Evolutionary conservation across 345 rosid genomes (phyloP).

Genomic region (Populus davidiana): DNA sequence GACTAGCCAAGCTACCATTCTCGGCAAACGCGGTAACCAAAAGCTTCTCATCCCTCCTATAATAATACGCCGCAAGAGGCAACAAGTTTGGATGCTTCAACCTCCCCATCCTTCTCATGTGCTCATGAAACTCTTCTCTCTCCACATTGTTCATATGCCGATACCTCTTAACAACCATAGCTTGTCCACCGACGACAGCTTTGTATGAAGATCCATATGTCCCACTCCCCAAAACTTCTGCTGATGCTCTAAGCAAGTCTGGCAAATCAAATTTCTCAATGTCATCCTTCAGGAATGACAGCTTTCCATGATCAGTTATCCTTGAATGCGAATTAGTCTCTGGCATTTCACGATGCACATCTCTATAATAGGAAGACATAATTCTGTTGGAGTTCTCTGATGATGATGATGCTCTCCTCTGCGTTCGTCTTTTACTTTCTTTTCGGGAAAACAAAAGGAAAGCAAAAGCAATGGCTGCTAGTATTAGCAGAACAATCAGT

Average conservation of each 20-base stretch:
- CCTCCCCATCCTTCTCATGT: slow-evolving; percentile 60
- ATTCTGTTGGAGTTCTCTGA: slow-evolving; percentile 21
- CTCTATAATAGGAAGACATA: background rate
- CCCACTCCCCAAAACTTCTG: slow-evolving; percentile 82
- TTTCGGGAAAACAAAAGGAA: slow-evolving; percentile 18
- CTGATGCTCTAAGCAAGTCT: slow-evolving; percentile 67
- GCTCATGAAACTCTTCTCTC: slow-evolving; percentile 67
- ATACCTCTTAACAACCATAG: slow-evolving; percentile 74
- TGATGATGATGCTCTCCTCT: background rate
- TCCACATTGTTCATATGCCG: slow-evolving; percentile 68
- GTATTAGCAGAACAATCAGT: slow-evolving; percentile 23
- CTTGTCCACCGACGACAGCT: slow-evolving; percentile 38
- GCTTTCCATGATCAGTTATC: slow-evolving; percentile 36
- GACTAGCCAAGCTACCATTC: slow-evolving; percentile 66
- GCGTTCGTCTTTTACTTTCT: slow-evolving; percentile 5
- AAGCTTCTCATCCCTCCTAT: slow-evolving; percentile 73
- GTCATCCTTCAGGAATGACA: slow-evolving; percentile 52
- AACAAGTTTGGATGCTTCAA: slow-evolving; percentile 57
- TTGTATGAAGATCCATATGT: slow-evolving; percentile 77
- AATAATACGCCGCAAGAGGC: slow-evolving; percentile 57
- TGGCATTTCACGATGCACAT: background rate
- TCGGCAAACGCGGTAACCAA: slow-evolving; percentile 49
- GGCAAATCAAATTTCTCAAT: slow-evolving; percentile 57
- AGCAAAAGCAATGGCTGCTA: slow-evolving; percentile 21
- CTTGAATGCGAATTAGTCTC: background rate